Evolutionary conservation across 169 alveolate species (phyloP).

Genomic region (Plasmodium chabaudi): DNA sequence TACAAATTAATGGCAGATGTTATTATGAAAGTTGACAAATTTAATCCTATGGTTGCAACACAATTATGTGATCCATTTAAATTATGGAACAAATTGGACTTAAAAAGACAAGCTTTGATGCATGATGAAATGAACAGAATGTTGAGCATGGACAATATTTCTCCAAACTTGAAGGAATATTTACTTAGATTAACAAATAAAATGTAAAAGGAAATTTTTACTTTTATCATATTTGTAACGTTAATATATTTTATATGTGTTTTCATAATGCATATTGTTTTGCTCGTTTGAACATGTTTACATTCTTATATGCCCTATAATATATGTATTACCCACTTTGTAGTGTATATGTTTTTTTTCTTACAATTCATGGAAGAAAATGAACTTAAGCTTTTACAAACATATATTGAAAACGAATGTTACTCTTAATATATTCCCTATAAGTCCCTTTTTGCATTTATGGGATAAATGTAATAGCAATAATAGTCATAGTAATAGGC

Average conservation of each 20-base stretch:
- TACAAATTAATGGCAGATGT: constrained; percentile 88
- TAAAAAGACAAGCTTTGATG: constrained; percentile 80
- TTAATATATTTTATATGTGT: not conserved
- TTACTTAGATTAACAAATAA: constrained; percentile 77
- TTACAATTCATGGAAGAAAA: too few relatives aligned
- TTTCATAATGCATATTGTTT: not conserved
- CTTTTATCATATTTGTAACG: not conserved
- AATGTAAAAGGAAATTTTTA: not conserved
- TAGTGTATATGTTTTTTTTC: too few relatives aligned
- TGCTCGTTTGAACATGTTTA: too few relatives aligned
- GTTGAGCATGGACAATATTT: constrained; percentile 76
- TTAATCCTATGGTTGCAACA: constrained; percentile 87
- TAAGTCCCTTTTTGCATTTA: too few relatives aligned
- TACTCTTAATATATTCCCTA: too few relatives aligned
- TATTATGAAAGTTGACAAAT: constrained; percentile 82
- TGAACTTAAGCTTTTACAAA: too few relatives aligned
- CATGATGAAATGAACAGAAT: constrained; percentile 78
- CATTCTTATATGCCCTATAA: too few relatives aligned
- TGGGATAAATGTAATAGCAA: too few relatives aligned
- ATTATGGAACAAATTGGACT: constrained; percentile 82
- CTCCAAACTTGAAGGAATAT: constrained; percentile 83
- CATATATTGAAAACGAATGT: too few relatives aligned
- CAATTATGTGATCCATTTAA: constrained; percentile 79
- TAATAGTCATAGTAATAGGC: too few relatives aligned
- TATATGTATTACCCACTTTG: too few relatives aligned